phyloP scores from a whole-genome alignment of 768 basidiomycete species.

The Cystofilobasidium capitatum region DNA sequence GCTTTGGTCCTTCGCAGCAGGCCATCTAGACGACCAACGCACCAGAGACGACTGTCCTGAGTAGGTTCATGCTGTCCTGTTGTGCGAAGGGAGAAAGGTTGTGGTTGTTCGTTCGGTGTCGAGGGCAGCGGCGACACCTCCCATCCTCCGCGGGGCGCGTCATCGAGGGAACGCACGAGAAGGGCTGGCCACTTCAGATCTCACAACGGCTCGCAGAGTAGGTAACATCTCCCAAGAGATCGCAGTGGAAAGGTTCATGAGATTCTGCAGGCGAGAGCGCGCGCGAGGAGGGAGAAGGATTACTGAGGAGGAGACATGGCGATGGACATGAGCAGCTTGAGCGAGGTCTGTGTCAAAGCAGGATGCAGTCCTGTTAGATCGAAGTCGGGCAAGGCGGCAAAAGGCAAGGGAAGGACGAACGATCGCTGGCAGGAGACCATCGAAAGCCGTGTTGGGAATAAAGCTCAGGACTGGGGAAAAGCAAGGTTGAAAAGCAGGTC shows the following conservation, averaged over 20 bases:
- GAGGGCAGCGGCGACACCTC: too few relatives aligned
- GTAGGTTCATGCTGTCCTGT: conserved; percentile 18
- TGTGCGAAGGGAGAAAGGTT: too few relatives aligned
- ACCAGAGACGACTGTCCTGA: conserved; percentile 18
- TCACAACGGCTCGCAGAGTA: too few relatives aligned
- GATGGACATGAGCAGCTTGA: conserved; percentile 26
- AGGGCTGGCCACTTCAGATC: too few relatives aligned
- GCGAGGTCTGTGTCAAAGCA: conserved; percentile 10
- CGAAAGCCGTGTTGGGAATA: conserved; percentile 19
- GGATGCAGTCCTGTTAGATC: not conserved
- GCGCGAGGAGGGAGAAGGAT: too few relatives aligned
- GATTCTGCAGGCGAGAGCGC: too few relatives aligned
- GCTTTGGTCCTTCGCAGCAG: not conserved
- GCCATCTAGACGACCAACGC: not conserved
- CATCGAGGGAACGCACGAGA: too few relatives aligned
- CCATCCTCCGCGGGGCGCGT: too few relatives aligned
- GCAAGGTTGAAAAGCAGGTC: not conserved
- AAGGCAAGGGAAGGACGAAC: not conserved
- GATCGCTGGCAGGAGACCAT: conserved; percentile 23
- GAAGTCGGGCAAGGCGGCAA: not conserved
- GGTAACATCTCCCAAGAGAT: too few relatives aligned
- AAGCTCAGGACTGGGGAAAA: conserved; percentile 12
- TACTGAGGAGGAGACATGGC: too few relatives aligned
- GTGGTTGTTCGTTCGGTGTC: too few relatives aligned
- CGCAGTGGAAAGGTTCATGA: too few relatives aligned